A percentile compares a stretch with the other conserved stretches of the same genome.
These are phyloP conservation scores for Bryoglossum gracile DNA, from an alignment of 495 filamentous ascomycete genomes.

Conservation along the genomic window DNA sequence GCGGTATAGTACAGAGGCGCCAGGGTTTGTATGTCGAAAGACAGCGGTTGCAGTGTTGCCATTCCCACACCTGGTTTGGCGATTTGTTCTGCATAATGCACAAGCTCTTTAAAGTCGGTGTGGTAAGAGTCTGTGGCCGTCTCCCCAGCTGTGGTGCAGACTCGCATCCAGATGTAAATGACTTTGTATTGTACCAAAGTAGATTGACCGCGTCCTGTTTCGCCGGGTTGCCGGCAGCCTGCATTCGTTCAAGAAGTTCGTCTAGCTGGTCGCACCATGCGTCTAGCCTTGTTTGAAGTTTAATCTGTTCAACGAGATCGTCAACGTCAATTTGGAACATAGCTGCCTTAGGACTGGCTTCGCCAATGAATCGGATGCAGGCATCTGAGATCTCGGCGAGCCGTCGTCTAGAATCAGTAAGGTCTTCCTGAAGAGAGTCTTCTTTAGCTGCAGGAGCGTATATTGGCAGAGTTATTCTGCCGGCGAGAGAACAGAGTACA, in stretches of 20 bases:
- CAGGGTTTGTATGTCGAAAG: constrained; percentile 30
- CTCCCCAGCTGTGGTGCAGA: constrained; percentile 9
- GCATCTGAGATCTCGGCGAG: constrained; percentile 7
- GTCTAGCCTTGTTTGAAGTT: constrained; percentile 10
- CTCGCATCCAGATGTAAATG: constrained; percentile 14
- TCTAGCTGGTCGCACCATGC: constrained; percentile 8
- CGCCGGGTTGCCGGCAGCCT: constrained; percentile 10
- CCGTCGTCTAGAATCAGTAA: constrained; percentile 7
- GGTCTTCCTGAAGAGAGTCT: constrained; percentile 8
- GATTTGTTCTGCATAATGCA: constrained; percentile 8
- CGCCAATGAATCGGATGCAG: constrained; percentile 9
- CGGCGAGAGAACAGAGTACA: constrained; percentile 10
- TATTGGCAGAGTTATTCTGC: constrained; percentile 10
- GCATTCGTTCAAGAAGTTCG: constrained; percentile 12
- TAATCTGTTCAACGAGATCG: constrained; percentile 8
- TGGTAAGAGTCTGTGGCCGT: constrained; percentile 9
- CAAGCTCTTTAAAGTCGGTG: constrained; percentile 10
- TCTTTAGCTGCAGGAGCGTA: constrained; percentile 9
- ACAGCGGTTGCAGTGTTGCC: constrained; percentile 12
- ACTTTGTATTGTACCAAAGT: constrained; percentile 13
- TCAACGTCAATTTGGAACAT: constrained; percentile 11
- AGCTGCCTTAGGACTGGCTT: constrained; percentile 7
- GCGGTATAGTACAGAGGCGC: constrained; percentile 30
- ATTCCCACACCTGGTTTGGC: constrained; percentile 5
- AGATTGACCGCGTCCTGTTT: constrained; percentile 11